Percentiles rank a stretch among this genome's conserved stretches.
phyloP scores from a whole-genome alignment of 495 filamentous ascomycete genomes.

The Penicillium daleae region DNA sequence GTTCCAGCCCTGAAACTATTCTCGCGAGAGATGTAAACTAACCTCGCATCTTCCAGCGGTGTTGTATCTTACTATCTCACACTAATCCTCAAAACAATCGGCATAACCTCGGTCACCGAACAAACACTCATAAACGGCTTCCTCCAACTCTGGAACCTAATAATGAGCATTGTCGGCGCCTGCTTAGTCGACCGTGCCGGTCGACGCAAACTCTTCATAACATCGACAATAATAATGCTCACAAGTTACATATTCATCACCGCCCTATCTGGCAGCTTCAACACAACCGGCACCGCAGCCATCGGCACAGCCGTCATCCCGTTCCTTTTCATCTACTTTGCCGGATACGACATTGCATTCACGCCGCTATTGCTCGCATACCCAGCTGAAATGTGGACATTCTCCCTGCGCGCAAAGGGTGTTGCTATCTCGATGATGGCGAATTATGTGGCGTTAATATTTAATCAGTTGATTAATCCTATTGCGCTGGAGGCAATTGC shows the following conservation, averaged over 20 bases:
- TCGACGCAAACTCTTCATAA: constrained; percentile 59
- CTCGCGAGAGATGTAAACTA: background rate
- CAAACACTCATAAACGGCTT: constrained; percentile 43
- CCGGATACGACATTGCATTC: constrained; percentile 61
- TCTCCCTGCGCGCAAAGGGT: constrained; percentile 66
- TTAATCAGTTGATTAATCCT: constrained; percentile 59
- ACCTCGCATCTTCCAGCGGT: constrained; percentile 43
- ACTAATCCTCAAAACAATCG: constrained; percentile 57
- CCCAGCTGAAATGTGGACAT: constrained; percentile 66
- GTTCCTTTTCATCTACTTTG: constrained; percentile 62
- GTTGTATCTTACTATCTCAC: constrained; percentile 66
- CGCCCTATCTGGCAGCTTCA: constrained; percentile 57
- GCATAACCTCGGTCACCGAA: constrained; percentile 49
- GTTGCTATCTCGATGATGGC: constrained; percentile 62
- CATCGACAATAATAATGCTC: constrained; percentile 55
- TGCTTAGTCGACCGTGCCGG: constrained; percentile 58
- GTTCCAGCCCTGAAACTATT: background rate
- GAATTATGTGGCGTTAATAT: constrained; percentile 45
- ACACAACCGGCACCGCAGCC: constrained; percentile 31
- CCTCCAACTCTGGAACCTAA: constrained; percentile 43
- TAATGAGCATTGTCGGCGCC: constrained; percentile 57
- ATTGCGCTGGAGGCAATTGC: constrained; percentile 47
- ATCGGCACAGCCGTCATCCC: constrained; percentile 59
- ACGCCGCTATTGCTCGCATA: constrained; percentile 66
- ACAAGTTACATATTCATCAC: constrained; percentile 58